A percentile compares a stretch with the other conserved stretches of the same genome.
Evolutionary conservation across 2,329 filamentous ascomycete genomes (phyloP).

Genomic region (Sporothrix phasma): DNA sequence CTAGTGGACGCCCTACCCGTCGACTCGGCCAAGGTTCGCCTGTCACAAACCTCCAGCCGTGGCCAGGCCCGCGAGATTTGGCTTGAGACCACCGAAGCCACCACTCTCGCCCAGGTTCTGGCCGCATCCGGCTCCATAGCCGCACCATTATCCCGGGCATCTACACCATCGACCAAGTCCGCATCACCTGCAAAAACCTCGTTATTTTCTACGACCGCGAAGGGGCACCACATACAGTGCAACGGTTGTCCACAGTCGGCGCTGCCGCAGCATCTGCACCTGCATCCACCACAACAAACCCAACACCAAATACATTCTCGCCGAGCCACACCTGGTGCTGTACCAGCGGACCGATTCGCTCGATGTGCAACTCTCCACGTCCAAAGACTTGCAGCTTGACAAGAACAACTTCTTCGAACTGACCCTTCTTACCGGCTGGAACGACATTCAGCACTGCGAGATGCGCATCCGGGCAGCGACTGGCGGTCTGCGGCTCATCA

Average conservation of each 20-base stretch:
- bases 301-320: conserved; percentile 39
- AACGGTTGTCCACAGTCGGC: background rate
- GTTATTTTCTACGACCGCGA: conserved; percentile 56
- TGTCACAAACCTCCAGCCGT: conserved; percentile 46
- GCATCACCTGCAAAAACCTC: conserved; percentile 54
- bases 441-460: conserved; percentile 51
- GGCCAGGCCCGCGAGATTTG: conserved; percentile 48
- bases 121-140: conserved; percentile 34
- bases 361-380: conserved; percentile 55
- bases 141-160: conserved; percentile 60
- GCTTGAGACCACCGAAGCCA: conserved; percentile 25
- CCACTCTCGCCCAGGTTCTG: conserved; percentile 47
- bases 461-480: conserved; percentile 54
- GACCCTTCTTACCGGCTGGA: conserved; percentile 63
- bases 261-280: background rate
- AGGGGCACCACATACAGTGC: background rate
- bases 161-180: conserved; percentile 65
- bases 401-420: conserved; percentile 69
- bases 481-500: conserved; percentile 54
- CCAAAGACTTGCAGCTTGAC: conserved; percentile 68
- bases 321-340: conserved; percentile 54
- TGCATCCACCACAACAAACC: background rate
- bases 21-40: conserved; percentile 52
- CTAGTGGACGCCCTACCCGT: conserved; percentile 60
- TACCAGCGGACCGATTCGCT: conserved; percentile 63